Conservation (phyloP, 192 early-diverging fungal species). For the Podochytrium sp. region DNA sequence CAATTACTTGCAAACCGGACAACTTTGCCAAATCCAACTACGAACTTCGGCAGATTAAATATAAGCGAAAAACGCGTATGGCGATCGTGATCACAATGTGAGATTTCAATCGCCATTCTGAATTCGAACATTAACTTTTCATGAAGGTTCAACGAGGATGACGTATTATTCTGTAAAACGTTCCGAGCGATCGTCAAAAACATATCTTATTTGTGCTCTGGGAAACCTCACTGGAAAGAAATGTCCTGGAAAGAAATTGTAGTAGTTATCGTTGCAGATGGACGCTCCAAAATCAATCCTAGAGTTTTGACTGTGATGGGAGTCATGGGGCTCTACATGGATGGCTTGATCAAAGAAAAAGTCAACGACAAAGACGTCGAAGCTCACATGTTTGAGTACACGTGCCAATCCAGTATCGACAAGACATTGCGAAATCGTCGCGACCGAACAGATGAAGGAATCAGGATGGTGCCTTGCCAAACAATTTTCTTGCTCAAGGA, state of each 20-base stretch:
- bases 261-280: constrained; percentile 66
- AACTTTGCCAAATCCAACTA: constrained; percentile 68
- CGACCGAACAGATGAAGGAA: constrained; percentile 24
- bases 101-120: constrained; percentile 37
- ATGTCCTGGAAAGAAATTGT: constrained; percentile 55
- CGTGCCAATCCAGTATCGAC: constrained; percentile 75
- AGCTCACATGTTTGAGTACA: constrained; percentile 91
- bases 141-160: constrained; percentile 80
- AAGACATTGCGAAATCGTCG: constrained; percentile 57
- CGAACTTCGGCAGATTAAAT: constrained; percentile 63
- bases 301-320: constrained; percentile 68
- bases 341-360: constrained; percentile 45
- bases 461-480: constrained; percentile 55
- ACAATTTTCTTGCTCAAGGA: constrained; percentile 89
- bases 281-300: constrained; percentile 74
- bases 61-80: constrained; percentile 76
- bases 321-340: constrained; percentile 81
- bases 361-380: constrained; percentile 64
- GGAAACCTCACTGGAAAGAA: constrained; percentile 71
- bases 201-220: constrained; percentile 83
- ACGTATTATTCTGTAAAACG: constrained; percentile 85
- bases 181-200: constrained; percentile 87
- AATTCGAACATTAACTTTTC: constrained; percentile 15
- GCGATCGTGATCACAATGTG: constrained; percentile 91
- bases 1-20: constrained; percentile 83